A percentile compares a stretch with the other conserved stretches of the same genome.
Conservation (phyloP, 139 green algal species). For the Mychonastes homosphaera region DNA sequence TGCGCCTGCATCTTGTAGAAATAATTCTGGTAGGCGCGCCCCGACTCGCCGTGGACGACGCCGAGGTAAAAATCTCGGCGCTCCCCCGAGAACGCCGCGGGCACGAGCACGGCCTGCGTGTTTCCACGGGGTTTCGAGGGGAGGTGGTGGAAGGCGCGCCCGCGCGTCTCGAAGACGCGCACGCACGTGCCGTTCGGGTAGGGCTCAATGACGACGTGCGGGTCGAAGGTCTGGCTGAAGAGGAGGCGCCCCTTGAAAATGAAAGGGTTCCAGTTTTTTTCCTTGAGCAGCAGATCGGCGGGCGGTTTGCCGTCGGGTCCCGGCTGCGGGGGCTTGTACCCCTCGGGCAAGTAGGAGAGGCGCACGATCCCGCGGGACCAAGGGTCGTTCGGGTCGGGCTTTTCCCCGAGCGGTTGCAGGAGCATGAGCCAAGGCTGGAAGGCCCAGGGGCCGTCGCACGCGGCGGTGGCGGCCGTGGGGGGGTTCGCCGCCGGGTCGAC, state of each 20-base stretch:
- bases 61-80: constrained; percentile 15
- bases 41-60: constrained; percentile 28
- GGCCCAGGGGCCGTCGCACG: constrained; percentile 20
- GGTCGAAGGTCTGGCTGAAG: constrained; percentile 23
- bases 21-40: constrained; percentile 19
- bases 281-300: constrained; percentile 16
- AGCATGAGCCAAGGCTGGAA: constrained; percentile 20
- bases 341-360: constrained; percentile 17
- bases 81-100: constrained; percentile 4
- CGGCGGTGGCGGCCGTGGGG: constrained; percentile 1
- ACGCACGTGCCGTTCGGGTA: constrained; percentile 17
- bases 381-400: constrained; percentile 12
- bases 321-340: too few species aligned
- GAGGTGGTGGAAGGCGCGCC: constrained; percentile 13
- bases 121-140: constrained; percentile 18
- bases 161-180: constrained; percentile 18
- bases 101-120: constrained; percentile 18
- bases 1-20: constrained; percentile 41
- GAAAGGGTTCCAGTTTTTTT: constrained; percentile 26
- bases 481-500: constrained; percentile 3
- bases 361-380: constrained; percentile 15
- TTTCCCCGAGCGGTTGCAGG: constrained; percentile 8
- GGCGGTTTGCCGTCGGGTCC: too few species aligned
- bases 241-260: constrained; percentile 21
- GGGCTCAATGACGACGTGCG: constrained; percentile 21